Evolutionary conservation across 495 filamentous ascomycete species (phyloP).

Genomic region (Xylaria grammica): DNA sequence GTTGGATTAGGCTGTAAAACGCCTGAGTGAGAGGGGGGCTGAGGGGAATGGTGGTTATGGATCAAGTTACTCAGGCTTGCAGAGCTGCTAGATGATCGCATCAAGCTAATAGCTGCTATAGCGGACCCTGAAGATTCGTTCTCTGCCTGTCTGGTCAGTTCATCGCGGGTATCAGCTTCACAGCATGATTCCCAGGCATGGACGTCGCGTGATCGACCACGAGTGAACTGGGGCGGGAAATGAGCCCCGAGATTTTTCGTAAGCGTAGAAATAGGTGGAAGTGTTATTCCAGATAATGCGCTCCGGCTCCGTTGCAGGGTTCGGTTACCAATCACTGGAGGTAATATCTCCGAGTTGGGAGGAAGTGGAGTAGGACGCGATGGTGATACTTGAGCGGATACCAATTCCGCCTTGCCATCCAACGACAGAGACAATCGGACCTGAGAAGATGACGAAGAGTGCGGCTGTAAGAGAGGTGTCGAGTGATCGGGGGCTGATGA

Average conservation of each 20-base stretch:
- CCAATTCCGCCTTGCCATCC: conserved; percentile 83
- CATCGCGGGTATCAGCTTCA: conserved; percentile 72
- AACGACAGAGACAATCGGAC: conserved; percentile 74
- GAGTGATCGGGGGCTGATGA: conserved; percentile 37
- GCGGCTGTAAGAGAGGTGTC: conserved; percentile 32
- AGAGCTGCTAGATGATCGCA: conserved; percentile 68
- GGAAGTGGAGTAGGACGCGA: conserved; percentile 51
- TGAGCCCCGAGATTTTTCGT: conserved; percentile 53
- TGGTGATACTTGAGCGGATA: conserved; percentile 74
- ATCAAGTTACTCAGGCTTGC: conserved; percentile 42
- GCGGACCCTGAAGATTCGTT: conserved; percentile 74
- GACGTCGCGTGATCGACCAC: conserved; percentile 80
- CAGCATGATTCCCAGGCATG: conserved; percentile 85
- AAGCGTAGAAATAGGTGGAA: conserved; percentile 59
- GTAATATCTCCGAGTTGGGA: conserved; percentile 41
- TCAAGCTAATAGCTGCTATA: conserved; percentile 69
- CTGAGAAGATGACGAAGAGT: conserved; percentile 48
- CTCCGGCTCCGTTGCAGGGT: conserved; percentile 60
- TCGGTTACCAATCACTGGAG: conserved; percentile 58
- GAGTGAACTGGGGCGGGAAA: conserved; percentile 53
- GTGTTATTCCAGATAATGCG: conserved; percentile 52
- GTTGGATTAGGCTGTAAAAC: conserved; percentile 55
- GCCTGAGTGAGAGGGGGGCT: conserved; percentile 36
- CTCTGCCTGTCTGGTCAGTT: conserved; percentile 73
- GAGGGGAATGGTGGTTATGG: conserved; percentile 38